phyloP scores from a whole-genome alignment of 2,329 filamentous ascomycete genomes.

The Colletotrichum sidae region DNA sequence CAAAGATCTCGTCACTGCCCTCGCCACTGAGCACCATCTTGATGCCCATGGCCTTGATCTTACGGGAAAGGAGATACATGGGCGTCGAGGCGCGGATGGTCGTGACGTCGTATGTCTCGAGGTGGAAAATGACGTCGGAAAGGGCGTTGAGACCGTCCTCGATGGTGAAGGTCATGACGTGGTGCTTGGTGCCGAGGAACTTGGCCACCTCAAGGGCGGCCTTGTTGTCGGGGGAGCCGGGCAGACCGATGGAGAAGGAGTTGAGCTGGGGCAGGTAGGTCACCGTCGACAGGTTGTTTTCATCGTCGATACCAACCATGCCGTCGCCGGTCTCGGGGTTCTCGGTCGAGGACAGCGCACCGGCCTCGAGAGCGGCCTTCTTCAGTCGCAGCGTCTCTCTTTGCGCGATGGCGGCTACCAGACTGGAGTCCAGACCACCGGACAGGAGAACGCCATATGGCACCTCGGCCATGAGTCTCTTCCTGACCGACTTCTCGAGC shows the following conservation, averaged over 20 bases:
- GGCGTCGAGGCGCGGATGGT: conserved; percentile 98
- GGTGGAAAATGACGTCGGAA: conserved; percentile 96
- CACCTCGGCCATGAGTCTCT: conserved; percentile 98
- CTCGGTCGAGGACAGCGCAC: conserved; percentile 59
- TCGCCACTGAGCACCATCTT: conserved; percentile 99
- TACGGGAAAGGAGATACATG: conserved; percentile 97
- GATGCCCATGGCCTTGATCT: conserved; percentile 99
- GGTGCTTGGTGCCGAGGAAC: conserved; percentile 97
- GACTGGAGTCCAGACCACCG: conserved; percentile 93
- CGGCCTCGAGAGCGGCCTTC: conserved; percentile 67
- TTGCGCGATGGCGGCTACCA: conserved; percentile 95
- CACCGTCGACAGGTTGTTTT: conserved; percentile 88
- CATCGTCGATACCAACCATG: conserved; percentile 93
- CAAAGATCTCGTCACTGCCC: conserved; percentile 97
- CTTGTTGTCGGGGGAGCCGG: conserved; percentile 90
- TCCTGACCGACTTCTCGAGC: conserved; percentile 91
- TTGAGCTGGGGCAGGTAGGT: conserved; percentile 95
- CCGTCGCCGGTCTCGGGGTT: conserved; percentile 74
- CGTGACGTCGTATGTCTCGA: conserved; percentile 98
- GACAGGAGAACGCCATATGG: conserved; percentile 97
- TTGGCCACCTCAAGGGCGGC: conserved; percentile 94
- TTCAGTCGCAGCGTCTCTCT: conserved; percentile 86
- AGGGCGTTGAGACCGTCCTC: conserved; percentile 97
- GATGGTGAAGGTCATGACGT: conserved; percentile 98
- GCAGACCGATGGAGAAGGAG: conserved; percentile 98